Base-by-base conservation (phyloP, 352 stramenopile genomes). In the Globisporangium echinulatum region DNA sequence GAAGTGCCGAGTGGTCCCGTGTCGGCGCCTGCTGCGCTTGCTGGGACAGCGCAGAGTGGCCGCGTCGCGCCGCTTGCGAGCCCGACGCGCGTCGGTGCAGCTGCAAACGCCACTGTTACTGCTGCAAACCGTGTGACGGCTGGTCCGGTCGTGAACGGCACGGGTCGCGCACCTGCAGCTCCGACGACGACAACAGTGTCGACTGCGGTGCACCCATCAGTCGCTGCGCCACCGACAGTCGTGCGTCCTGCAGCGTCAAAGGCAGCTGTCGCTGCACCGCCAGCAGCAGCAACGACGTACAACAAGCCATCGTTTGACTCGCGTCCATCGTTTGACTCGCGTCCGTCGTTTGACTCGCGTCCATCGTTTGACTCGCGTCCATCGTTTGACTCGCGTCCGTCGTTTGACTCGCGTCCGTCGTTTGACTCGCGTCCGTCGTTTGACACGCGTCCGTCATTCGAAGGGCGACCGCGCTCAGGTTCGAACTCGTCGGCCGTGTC, bases 401-500 rank as follows among this genome's bases (percentile, higher is more conserved):
- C 36, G 40, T 54, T 59, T 49, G 65, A 54, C 57, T 43, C 19
- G 52, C 62, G 11, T 40, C 65, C 50, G 44, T 68, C 36, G 46
- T 55, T 58, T 53, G 66, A 55, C 46, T 33, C n/a, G 44, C 63
- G 13, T 38, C 66, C 56, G 36, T 50, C 55, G 10, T 67, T 62
- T 11, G 61, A 77, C 43, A 67, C 63, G 48, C 83, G 83, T 52
- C 71, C 56, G 36, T 52, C 56, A 13, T 67, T 63, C 8, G 62
- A 77, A 39, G 66, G 62, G 46, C 83, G 83, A 47, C 71, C 76
- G 19, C 77, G 83, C 8, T 91, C 83, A 0, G 77, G 77, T 46
- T 93, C 83, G 0, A 88, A 85, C 59, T 81, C 79, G 47, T 94
- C 85, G 19, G 74, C 79, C 33, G 75, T 87, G 11, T 94, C 85